Evolutionary conservation across 1,284 basidiomycete species (phyloP).

Genomic region (Blastosporella zonata): DNA sequence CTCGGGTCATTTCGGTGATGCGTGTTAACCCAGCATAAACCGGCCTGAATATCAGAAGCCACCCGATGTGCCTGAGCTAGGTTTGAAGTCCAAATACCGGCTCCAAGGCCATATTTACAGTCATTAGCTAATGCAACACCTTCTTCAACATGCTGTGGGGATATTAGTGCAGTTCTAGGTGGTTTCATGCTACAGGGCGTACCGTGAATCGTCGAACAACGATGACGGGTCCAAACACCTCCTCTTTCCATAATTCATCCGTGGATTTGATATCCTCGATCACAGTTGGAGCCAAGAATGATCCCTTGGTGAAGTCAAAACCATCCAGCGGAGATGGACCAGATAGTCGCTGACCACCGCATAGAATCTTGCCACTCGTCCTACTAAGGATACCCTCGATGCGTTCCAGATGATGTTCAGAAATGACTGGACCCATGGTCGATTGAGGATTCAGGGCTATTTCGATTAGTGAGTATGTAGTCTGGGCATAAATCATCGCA

Average conservation of each 20-base stretch:
- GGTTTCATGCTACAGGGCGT: constrained; percentile 17
- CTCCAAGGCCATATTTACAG: constrained; percentile 77
- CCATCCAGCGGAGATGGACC: constrained; percentile 62
- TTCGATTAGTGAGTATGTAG: not conserved
- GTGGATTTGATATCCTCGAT: constrained; percentile 54
- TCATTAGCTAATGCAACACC: constrained; percentile 70
- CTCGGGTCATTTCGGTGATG: constrained; percentile 86
- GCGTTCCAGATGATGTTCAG: constrained; percentile 55
- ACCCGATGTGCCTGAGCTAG: constrained; percentile 72
- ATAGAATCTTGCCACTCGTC: constrained; percentile 47
- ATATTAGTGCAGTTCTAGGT: not conserved
- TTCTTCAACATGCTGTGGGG: constrained; percentile 54
- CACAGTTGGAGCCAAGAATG: constrained; percentile 78
- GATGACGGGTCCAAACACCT: constrained; percentile 79
- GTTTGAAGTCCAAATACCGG: constrained; percentile 76
- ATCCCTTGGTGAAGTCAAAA: constrained; percentile 65
- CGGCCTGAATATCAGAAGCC: constrained; percentile 63
- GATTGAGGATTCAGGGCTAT: constrained; percentile 66
- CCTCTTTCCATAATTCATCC: constrained; percentile 76
- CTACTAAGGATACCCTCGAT: constrained; percentile 57
- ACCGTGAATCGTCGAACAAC: constrained; percentile 66
- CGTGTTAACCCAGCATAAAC: constrained; percentile 82
- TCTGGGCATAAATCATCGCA: not conserved
- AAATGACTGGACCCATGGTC: constrained; percentile 78
- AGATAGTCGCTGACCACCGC: constrained; percentile 64